phyloP scores from a whole-genome alignment of 2,329 filamentous ascomycete species.

The Peltaster fructicola region DNA sequence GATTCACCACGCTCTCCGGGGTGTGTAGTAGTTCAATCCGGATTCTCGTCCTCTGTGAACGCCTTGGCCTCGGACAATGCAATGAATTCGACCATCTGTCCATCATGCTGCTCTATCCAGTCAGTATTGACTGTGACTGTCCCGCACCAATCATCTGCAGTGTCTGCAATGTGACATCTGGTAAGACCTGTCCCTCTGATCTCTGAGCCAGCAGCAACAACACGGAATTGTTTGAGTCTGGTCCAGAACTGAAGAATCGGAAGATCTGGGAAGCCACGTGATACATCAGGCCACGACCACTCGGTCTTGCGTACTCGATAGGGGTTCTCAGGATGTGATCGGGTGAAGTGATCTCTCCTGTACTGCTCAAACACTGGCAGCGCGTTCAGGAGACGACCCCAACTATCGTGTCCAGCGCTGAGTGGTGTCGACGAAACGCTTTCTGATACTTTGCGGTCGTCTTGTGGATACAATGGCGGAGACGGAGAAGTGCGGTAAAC shows the following conservation, averaged over 20 bases:
- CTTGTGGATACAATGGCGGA: slow-evolving; percentile 4
- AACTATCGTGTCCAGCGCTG: not conserved
- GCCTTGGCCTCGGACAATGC: slow-evolving; percentile 20
- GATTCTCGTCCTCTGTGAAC: slow-evolving; percentile 17
- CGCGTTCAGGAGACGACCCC: not conserved
- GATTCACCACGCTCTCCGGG: slow-evolving; percentile 17
- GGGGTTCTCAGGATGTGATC: not conserved
- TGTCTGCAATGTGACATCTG: slow-evolving; percentile 1
- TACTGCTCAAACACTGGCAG: not conserved
- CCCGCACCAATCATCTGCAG: not conserved
- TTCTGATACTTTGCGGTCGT: slow-evolving; percentile 6
- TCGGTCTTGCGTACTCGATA: slow-evolving; percentile 5
- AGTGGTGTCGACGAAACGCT: too few species aligned
- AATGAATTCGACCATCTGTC: slow-evolving; percentile 12
- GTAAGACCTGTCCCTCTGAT: not conserved
- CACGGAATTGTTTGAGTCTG: slow-evolving; percentile 11
- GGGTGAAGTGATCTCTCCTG: not conserved
- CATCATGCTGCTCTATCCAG: slow-evolving; percentile 1
- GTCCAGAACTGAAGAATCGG: slow-evolving; percentile 20
- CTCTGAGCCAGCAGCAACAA: slow-evolving; percentile 2
- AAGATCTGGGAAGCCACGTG: slow-evolving; percentile 3
- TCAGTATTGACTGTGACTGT: too few species aligned
- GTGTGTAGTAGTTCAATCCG: slow-evolving; percentile 20
- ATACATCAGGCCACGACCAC: not conserved
- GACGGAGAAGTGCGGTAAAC: too few species aligned